These are phyloP conservation scores for Boehmeria nivea DNA, from an alignment of 306 rosid genomes.

Conservation along the genomic window DNA sequence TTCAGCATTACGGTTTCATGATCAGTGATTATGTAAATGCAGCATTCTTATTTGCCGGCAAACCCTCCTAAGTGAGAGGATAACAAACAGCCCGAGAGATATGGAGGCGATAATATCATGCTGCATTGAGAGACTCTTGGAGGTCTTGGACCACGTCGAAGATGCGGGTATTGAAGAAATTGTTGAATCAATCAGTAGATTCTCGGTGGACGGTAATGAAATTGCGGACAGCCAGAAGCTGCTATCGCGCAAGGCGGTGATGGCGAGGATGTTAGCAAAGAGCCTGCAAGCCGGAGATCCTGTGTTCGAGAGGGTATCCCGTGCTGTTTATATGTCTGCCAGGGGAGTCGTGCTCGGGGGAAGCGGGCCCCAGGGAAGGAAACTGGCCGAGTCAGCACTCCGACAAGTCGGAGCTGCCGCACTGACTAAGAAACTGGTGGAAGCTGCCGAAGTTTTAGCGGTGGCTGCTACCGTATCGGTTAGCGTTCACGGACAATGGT, in stretches of 20 bases:
- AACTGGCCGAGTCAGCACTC: constrained; percentile 62
- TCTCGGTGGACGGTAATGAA: constrained; percentile 29
- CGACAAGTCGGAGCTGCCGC: constrained; percentile 65
- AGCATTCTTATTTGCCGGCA: constrained; percentile 85
- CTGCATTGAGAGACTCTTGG: constrained; percentile 44
- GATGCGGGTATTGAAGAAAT: constrained; percentile 65
- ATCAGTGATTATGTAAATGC: constrained; percentile 22
- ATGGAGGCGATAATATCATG: constrained; percentile 40
- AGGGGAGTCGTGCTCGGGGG: constrained; percentile 81
- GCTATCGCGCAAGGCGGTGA: constrained; percentile 49
- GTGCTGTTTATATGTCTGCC: constrained; percentile 52
- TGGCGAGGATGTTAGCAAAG: constrained; percentile 63
- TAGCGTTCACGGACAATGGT: constrained; percentile 83
- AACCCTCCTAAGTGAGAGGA: constrained; percentile 61
- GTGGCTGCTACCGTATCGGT: constrained; percentile 67
- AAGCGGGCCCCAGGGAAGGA: constrained; percentile 53
- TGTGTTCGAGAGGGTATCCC: constrained; percentile 72
- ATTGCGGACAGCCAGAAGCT: constrained; percentile 29
- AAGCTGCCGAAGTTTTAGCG: constrained; percentile 71
- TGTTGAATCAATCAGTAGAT: constrained; percentile 50
- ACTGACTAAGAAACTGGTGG: constrained; percentile 50
- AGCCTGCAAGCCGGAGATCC: constrained; percentile 86
- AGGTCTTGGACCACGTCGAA: constrained; percentile 45
- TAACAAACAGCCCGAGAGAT: constrained; percentile 36
- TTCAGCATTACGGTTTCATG: too few species aligned